These are phyloP conservation scores for Linnemannia schmuckeri DNA, from an alignment of 192 early-diverging fungal species.

Conservation along the genomic window DNA sequence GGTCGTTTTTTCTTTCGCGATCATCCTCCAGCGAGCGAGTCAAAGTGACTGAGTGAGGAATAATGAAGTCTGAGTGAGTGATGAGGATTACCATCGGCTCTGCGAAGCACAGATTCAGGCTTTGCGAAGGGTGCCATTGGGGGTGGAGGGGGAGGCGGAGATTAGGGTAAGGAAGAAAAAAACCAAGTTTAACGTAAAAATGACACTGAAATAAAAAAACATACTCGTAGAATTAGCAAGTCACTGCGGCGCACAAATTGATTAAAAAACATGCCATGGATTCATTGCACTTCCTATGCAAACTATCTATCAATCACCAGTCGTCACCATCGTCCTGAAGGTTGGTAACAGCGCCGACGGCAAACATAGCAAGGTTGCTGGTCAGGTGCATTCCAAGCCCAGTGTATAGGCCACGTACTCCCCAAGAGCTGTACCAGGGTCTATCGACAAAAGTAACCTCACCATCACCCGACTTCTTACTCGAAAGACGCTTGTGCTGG, in stretches of 20 bases:
- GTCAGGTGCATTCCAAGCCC: constrained; percentile 77
- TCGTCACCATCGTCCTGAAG: constrained; percentile 64
- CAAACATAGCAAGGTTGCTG: constrained; percentile 70
- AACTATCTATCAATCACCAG: constrained; percentile 18
- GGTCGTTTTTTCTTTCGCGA: not conserved
- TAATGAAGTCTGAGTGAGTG: not conserved
- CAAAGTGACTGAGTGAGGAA: not conserved
- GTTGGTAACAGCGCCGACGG: constrained; percentile 68
- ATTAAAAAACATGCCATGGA: not conserved
- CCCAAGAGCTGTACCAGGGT: constrained; percentile 65
- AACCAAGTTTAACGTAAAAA: not conserved
- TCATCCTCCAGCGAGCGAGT: too few relatives aligned
- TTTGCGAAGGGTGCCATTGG: constrained; percentile 58
- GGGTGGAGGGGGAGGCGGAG: constrained; percentile 20
- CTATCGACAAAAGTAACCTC: constrained; percentile 7
- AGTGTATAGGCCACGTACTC: constrained; percentile 76
- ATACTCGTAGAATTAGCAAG: not conserved
- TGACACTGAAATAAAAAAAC: not conserved
- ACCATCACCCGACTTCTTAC: constrained; percentile 5
- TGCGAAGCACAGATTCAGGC: constrained; percentile 59
- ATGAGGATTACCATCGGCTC: constrained; percentile 52
- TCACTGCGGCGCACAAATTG: not conserved
- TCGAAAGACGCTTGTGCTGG: constrained; percentile 29
- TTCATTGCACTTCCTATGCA: not conserved
- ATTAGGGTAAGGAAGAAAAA: constrained; percentile 29